Evolutionary conservation across 164 flowering plant species (phyloP).

Genomic region (Berberis vulgaris): DNA sequence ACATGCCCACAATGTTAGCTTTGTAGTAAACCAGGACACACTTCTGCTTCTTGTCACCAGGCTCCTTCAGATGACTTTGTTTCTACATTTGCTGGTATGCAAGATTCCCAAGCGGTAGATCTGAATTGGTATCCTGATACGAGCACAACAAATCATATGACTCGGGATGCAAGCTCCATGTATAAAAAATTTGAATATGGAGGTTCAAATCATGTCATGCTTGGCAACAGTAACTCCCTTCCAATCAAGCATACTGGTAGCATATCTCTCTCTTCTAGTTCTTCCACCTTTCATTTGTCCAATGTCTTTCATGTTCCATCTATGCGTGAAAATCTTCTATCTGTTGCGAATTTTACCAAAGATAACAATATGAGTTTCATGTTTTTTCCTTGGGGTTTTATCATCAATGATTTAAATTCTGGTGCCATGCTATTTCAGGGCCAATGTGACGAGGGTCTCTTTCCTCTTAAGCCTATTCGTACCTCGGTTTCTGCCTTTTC

Average conservation of each 20-base stretch:
- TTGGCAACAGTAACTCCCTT: conserved; percentile 1
- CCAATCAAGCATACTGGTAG: background rate
- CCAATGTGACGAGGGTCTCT: conserved; percentile 1
- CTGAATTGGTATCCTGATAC: background rate
- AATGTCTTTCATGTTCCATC: background rate
- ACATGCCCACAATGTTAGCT: background rate
- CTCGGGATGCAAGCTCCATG: background rate
- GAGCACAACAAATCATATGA: conserved; percentile 2
- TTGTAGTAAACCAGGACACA: background rate
- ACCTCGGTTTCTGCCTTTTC: background rate
- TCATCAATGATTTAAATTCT: background rate
- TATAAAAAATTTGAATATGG: background rate
- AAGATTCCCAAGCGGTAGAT: background rate
- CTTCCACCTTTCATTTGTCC: background rate
- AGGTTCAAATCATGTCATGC: background rate
- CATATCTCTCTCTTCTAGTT: background rate
- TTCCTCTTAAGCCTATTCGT: background rate
- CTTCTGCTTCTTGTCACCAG: background rate
- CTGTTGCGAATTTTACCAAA: background rate
- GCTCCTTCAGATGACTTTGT: background rate
- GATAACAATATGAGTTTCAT: background rate
- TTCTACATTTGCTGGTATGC: background rate
- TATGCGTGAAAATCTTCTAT: background rate
- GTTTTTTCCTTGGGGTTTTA: conserved; percentile 1
- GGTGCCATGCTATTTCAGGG: background rate